Evolutionary conservation across 371 early-diverging fungal species (phyloP).

Genomic region (Actinomucor elegans): DNA sequence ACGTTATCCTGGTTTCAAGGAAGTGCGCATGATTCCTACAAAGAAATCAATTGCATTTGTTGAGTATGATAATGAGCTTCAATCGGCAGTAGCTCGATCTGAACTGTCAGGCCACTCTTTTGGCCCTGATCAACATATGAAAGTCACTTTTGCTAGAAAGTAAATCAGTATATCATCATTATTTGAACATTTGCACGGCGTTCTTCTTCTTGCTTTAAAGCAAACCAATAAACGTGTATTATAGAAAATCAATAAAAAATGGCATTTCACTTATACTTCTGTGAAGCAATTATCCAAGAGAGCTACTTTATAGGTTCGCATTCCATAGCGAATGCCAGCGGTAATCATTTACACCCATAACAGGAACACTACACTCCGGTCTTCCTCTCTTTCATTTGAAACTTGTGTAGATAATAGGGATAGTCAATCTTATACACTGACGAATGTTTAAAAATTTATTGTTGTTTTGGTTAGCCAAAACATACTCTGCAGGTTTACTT

Average conservation of each 20-base stretch:
- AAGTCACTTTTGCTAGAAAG: slow-evolving; percentile 80
- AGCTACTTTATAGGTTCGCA: no score
- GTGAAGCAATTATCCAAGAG: no score
- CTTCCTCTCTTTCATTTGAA: no score
- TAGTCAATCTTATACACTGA: no score
- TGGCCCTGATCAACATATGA: slow-evolving; percentile 71
- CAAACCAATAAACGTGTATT: neutral
- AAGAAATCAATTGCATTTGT: slow-evolving; percentile 91
- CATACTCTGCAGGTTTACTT: no score
- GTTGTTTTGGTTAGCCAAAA: no score
- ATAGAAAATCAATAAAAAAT: slow-evolving; percentile 8
- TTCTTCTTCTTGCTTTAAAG: slow-evolving; percentile 1
- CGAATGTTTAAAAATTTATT: no score
- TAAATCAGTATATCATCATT: slow-evolving; percentile 23
- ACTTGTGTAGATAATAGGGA: no score
- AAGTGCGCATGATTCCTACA: slow-evolving; percentile 87
- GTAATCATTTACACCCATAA: no score
- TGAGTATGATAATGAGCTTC: slow-evolving; percentile 83
- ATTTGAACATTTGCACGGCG: slow-evolving; percentile 9
- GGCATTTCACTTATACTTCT: no score
- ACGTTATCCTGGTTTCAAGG: slow-evolving; percentile 83
- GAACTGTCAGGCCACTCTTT: slow-evolving; percentile 80
- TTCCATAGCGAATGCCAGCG: no score
- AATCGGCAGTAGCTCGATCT: slow-evolving; percentile 77
- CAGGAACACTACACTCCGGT: no score